These are phyloP conservation scores for Venturia aucupariae DNA, from an alignment of 2,329 filamentous ascomycete genomes.

Conservation along the genomic window DNA sequence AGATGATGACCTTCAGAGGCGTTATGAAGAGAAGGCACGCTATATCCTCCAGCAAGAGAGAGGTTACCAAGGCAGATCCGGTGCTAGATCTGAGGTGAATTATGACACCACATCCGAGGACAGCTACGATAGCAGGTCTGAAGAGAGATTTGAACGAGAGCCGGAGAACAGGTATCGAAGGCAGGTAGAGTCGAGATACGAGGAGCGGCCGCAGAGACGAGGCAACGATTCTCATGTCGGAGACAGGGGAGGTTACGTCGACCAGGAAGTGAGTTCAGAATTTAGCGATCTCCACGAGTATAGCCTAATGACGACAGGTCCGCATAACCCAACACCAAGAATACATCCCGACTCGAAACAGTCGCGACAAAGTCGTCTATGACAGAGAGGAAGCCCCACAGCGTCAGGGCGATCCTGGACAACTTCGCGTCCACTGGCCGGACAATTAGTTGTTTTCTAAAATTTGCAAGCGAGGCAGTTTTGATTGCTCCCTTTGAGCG, in stretches of 20 bases:
- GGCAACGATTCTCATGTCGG: neutral
- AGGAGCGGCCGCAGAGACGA: neutral
- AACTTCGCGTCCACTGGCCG: neutral
- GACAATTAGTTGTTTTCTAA: neutral
- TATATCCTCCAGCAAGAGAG: constrained; percentile 7
- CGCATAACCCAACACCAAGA: neutral
- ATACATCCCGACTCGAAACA: neutral
- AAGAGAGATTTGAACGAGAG: neutral
- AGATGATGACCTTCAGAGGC: constrained; percentile 2
- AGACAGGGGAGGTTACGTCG: neutral
- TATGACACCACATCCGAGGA: too few relatives aligned
- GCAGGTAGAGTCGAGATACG: neutral
- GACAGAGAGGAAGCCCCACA: neutral
- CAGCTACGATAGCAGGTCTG: too few relatives aligned
- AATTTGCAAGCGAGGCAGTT: neutral
- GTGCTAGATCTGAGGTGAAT: neutral
- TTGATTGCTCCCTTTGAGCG: neutral
- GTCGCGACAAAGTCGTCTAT: neutral
- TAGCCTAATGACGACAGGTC: neutral
- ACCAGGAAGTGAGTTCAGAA: neutral
- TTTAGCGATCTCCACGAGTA: neutral
- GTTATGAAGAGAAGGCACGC: neutral
- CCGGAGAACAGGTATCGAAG: neutral
- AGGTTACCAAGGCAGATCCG: neutral
- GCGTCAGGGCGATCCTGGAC: neutral